Conservation (phyloP, 805 yeast species). For the Myxozyma sirexii region DNA sequence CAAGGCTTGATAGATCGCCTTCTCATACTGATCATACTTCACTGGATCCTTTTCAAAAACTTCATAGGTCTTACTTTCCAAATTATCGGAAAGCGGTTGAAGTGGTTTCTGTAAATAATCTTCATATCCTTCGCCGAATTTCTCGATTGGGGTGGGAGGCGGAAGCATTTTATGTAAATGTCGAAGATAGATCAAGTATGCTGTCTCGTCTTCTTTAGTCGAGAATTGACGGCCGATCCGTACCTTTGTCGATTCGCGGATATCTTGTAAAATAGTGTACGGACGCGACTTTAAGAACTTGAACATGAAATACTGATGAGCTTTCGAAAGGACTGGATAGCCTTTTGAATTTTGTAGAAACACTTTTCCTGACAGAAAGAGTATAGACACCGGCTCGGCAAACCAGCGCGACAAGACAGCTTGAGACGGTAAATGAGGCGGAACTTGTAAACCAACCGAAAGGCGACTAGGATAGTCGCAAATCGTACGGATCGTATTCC, state of each 20-base stretch:
- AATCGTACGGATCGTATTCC: slow-evolving; percentile 64
- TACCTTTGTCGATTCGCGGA: slow-evolving; percentile 44
- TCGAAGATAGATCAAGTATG: slow-evolving; percentile 51
- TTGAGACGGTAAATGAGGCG: slow-evolving; percentile 58
- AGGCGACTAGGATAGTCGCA: slow-evolving; percentile 58
- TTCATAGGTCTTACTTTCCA: slow-evolving; percentile 63
- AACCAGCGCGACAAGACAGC: slow-evolving; percentile 62
- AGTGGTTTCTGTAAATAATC: slow-evolving; percentile 63
- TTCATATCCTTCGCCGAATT: slow-evolving; percentile 44
- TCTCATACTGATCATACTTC: slow-evolving; percentile 70
- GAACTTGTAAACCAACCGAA: slow-evolving; percentile 76
- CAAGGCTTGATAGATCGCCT: slow-evolving; percentile 63
- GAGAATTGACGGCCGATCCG: slow-evolving; percentile 23
- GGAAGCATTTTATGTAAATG: slow-evolving; percentile 43
- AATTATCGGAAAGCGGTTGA: slow-evolving; percentile 65
- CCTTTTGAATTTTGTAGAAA: slow-evolving; percentile 62
- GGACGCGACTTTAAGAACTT: slow-evolving; percentile 50
- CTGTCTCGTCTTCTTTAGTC: slow-evolving; percentile 40
- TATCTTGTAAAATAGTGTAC: slow-evolving; percentile 56
- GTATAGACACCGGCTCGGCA: slow-evolving; percentile 64
- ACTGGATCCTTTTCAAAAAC: slow-evolving; percentile 69
- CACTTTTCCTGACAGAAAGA: slow-evolving; percentile 57
- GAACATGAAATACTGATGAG: slow-evolving; percentile 54
- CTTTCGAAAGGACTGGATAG: slow-evolving; percentile 66
- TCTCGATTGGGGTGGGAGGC: slow-evolving; percentile 41